Evolutionary conservation across 192 early-diverging fungal genomes (phyloP).

Genomic region (Dissophora ornata): DNA sequence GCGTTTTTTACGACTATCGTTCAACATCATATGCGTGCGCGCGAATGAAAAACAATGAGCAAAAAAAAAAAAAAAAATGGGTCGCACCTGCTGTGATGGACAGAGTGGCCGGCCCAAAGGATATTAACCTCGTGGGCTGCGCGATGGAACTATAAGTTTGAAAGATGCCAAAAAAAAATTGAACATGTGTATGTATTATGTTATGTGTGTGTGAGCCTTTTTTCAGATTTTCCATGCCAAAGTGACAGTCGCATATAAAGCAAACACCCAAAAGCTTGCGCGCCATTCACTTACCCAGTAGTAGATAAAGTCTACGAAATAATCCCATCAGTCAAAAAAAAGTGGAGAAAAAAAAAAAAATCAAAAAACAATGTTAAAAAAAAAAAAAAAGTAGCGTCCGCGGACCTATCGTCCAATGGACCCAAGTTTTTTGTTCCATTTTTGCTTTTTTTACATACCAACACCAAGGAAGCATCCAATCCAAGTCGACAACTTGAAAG

Average conservation of each 20-base stretch:
- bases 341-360: background rate
- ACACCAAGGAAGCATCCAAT: slow-evolving; percentile 63
- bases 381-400: background rate
- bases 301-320: slow-evolving; percentile 44
- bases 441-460: slow-evolving; percentile 37
- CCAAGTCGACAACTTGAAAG: slow-evolving; percentile 60
- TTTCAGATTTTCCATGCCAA: too few species aligned
- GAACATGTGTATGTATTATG: background rate
- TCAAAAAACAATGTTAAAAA: background rate
- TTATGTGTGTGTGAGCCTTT: too few species aligned
- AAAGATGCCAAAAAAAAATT: background rate
- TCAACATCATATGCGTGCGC: too few species aligned
- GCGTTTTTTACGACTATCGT: too few species aligned
- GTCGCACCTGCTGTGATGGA: slow-evolving; percentile 57
- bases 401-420: too few species aligned
- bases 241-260: too few species aligned
- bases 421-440: too few species aligned
- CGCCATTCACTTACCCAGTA: slow-evolving; percentile 56
- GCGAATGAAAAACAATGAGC: slow-evolving; percentile 9
- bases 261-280: too few species aligned
- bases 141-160: slow-evolving; percentile 68
- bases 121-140: slow-evolving; percentile 70
- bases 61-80: background rate
- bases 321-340: too few species aligned
- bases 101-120: slow-evolving; percentile 66